phyloP scores from a whole-genome alignment of 1,284 basidiomycete genomes.

The Trametes versicolor region DNA sequence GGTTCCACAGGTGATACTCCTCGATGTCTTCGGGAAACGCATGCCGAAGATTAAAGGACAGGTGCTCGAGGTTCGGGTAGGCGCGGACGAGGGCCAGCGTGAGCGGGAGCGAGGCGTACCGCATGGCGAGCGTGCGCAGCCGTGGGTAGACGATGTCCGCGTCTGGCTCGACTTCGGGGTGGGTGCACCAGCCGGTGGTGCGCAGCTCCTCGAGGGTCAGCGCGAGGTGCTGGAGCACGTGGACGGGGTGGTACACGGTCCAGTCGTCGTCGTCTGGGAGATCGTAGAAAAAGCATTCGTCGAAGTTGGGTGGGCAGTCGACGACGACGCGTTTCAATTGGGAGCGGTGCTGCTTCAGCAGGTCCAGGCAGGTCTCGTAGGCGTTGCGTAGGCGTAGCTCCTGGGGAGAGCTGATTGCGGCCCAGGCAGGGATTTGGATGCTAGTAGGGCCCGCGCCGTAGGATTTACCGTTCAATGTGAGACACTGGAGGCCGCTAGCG shows the following conservation, averaged over 20 bases:
- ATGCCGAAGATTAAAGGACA: neutral
- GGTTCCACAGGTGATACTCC: too few species aligned
- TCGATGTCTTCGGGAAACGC: too few species aligned
- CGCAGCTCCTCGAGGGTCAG: neutral
- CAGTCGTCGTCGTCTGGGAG: neutral
- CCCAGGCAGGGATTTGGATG: neutral
- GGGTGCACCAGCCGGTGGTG: neutral
- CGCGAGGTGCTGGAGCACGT: neutral
- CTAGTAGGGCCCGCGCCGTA: neutral
- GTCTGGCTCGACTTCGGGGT: neutral
- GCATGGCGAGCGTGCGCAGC: neutral
- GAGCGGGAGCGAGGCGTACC: neutral
- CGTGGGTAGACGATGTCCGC: neutral
- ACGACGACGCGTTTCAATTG: too few species aligned
- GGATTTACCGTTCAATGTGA: neutral
- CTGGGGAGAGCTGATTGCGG: neutral
- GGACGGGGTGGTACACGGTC: neutral
- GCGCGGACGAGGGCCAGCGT: neutral
- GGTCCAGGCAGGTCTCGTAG: neutral
- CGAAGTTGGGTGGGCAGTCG: neutral
- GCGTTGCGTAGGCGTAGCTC: neutral
- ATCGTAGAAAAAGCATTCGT: neutral
- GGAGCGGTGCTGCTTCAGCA: neutral
- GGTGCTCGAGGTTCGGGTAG: neutral
- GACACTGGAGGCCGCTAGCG: neutral